A percentile compares a stretch with the other conserved stretches of the same genome.
Evolutionary conservation across 768 basidiomycete species (phyloP).

Genomic region (Mycena capillaripes): DNA sequence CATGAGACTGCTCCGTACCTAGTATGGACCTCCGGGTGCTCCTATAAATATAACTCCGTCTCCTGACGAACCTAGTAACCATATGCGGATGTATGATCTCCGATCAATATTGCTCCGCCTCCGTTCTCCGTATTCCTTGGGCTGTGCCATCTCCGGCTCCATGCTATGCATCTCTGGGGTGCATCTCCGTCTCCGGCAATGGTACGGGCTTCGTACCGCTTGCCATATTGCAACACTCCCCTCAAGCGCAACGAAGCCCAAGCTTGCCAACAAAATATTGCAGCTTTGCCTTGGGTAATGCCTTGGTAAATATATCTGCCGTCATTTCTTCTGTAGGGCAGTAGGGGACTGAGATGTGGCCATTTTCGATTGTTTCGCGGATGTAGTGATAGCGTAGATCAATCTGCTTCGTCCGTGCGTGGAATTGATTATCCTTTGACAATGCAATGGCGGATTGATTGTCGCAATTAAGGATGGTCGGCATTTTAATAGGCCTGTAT

Average conservation of each 20-base stretch:
- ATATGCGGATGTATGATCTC: too few species aligned
- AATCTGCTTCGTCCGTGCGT: background rate
- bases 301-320: background rate
- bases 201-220: too few species aligned
- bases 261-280: background rate
- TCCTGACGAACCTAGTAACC: too few species aligned
- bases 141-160: too few species aligned
- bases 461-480: background rate
- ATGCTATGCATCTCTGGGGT: too few species aligned
- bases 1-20: too few species aligned
- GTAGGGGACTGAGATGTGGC: background rate
- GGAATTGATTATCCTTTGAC: background rate
- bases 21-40: too few species aligned
- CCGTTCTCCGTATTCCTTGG: too few species aligned
- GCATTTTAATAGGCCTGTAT: background rate
- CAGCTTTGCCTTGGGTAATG: background rate
- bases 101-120: too few species aligned
- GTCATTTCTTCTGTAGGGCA: conserved; percentile 1
- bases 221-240: too few species aligned
- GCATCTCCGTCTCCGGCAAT: too few species aligned
- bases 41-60: too few species aligned
- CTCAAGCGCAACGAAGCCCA: background rate
- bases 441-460: background rate
- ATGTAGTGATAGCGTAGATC: background rate
- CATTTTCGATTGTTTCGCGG: background rate